These are phyloP conservation scores for Acanthamoeba polyphaga DNA, from an alignment of 208 protist species.

Conservation along the genomic window DNA sequence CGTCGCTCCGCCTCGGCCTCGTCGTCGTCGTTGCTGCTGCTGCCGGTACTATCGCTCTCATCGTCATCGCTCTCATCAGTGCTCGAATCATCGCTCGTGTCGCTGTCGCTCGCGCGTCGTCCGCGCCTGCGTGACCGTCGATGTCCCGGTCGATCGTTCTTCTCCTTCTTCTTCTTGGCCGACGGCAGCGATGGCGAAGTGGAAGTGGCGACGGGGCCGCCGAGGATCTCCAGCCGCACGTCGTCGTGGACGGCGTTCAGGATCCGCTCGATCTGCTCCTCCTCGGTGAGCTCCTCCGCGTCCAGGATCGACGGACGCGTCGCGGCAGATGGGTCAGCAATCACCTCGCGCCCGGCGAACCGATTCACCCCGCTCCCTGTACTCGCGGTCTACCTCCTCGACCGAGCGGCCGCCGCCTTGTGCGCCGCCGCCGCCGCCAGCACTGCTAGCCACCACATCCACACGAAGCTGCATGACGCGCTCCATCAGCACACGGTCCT, in stretches of 20 bases:
- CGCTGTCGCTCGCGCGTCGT: background rate
- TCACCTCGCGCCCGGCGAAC: background rate
- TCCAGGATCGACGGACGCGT: background rate
- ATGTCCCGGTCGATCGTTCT: background rate
- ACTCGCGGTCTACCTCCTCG: background rate
- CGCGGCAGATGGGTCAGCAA: background rate
- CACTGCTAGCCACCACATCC: background rate
- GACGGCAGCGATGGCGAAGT: background rate
- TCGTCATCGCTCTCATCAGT: background rate
- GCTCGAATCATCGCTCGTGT: background rate
- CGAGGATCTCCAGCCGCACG: background rate
- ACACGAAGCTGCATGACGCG: conserved; percentile 6
- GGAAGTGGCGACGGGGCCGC: background rate
- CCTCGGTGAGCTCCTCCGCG: conserved; percentile 34
- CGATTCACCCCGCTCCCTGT: conserved; percentile 20
- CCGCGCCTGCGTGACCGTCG: background rate
- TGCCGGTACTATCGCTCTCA: background rate
- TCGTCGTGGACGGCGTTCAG: conserved; percentile 42
- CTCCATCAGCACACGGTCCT: conserved; percentile 45
- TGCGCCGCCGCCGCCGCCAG: background rate
- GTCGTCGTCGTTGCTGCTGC: background rate
- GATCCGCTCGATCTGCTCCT: conserved; percentile 60
- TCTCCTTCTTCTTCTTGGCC: background rate
- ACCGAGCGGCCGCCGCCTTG: background rate
- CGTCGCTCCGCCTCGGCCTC: background rate